phyloP scores from a whole-genome alignment of 1,139 yeast genomes.

The Saccharomyces hybrid region DNA sequence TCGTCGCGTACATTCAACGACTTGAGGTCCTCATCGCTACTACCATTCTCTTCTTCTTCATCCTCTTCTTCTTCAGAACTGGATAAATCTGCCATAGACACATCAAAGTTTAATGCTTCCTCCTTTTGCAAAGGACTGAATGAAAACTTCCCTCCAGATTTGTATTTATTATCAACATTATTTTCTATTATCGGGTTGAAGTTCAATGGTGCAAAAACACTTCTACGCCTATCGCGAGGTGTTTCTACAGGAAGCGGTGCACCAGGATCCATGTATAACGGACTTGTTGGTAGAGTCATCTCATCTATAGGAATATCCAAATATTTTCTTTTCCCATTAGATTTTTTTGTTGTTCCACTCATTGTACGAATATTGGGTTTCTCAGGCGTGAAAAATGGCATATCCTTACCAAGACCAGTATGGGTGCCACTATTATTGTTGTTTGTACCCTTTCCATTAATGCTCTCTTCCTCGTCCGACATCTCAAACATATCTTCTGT shows the following conservation, averaged over 20 bases:
- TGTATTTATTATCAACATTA: conserved; percentile 73
- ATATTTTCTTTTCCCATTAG: conserved; percentile 23
- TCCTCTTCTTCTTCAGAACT: conserved; percentile 32
- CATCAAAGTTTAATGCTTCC: conserved; percentile 27
- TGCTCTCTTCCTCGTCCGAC: conserved; percentile 25
- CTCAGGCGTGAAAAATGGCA: conserved; percentile 2
- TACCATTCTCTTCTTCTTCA: conserved; percentile 29
- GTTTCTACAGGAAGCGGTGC: conserved; percentile 70
- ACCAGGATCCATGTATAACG: conserved; percentile 70
- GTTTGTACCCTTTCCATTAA: conserved; percentile 1
- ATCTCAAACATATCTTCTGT: conserved; percentile 32
- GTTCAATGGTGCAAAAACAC: conserved; percentile 70
- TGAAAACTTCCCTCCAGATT: conserved; percentile 78
- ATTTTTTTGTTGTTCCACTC: conserved; percentile 3
- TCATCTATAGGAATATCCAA: conserved; percentile 53
- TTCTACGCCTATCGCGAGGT: conserved; percentile 42
- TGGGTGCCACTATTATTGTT: conserved; percentile 5
- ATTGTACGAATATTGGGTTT: background rate
- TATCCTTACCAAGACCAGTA: conserved; percentile 2
- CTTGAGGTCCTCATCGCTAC: conserved; percentile 22
- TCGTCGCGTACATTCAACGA: conserved; percentile 10
- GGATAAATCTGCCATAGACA: conserved; percentile 24
- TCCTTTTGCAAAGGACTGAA: conserved; percentile 26
- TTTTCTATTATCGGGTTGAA: conserved; percentile 73
- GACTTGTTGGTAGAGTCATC: conserved; percentile 42